Conservation (phyloP, 257 asterid genomes). For the Coffea canephora region DNA sequence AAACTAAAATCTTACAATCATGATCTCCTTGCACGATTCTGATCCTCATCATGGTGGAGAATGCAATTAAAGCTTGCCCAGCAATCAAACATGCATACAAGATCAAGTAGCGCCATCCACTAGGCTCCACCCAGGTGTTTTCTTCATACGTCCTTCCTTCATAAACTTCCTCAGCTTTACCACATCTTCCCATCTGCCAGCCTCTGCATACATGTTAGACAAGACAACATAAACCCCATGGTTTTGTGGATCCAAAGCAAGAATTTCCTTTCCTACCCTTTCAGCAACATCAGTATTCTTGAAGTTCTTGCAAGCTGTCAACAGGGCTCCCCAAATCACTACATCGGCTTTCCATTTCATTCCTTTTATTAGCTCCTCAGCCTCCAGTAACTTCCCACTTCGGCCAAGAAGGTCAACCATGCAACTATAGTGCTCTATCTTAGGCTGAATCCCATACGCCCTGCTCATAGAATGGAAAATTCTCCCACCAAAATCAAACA, state of each 20-base stretch:
- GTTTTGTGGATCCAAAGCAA: constrained; percentile 56
- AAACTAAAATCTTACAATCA: not conserved
- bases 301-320: constrained; percentile 63
- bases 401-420: constrained; percentile 85
- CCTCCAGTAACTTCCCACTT: constrained; percentile 64
- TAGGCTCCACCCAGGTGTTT: constrained; percentile 72
- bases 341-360: constrained; percentile 80
- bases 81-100: not conserved
- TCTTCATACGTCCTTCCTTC: constrained; percentile 58
- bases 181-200: constrained; percentile 77
- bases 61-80: not conserved
- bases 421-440: constrained; percentile 77
- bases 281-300: constrained; percentile 75
- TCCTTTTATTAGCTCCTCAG: constrained; percentile 60
- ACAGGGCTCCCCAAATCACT: constrained; percentile 77
- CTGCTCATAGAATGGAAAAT: constrained; percentile 56
- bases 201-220: constrained; percentile 40
- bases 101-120: constrained; percentile 38
- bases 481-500: constrained; percentile 54
- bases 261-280: constrained; percentile 63
- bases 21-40: not conserved
- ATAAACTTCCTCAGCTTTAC: constrained; percentile 51
- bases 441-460: constrained; percentile 58
- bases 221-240: constrained; percentile 72
- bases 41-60: not conserved